phyloP scores from a whole-genome alignment of 177 flowering plant genomes.

The Vitis hybrid region DNA sequence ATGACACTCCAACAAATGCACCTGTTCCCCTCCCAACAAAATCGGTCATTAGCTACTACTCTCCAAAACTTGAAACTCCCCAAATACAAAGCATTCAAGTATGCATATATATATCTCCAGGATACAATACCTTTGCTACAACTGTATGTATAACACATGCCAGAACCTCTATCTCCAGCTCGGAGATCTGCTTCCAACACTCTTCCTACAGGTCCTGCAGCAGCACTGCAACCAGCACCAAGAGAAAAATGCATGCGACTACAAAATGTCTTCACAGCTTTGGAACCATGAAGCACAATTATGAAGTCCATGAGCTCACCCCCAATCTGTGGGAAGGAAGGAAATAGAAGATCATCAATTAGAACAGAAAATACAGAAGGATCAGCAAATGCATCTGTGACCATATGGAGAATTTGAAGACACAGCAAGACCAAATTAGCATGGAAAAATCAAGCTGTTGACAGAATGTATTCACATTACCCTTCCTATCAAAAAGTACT shows the following conservation, averaged over 20 bases:
- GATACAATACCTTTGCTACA: constrained; percentile 80
- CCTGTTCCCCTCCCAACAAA: constrained; percentile 41
- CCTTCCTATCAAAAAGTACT: too few species aligned
- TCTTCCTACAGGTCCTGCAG: constrained; percentile 97
- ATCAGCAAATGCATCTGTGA: too few species aligned
- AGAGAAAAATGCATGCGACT: constrained; percentile 96
- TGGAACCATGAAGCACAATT: constrained; percentile 74
- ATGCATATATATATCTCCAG: too few species aligned
- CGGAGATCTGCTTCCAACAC: constrained; percentile 96
- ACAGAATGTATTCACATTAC: too few species aligned
- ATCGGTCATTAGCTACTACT: constrained; percentile 3
- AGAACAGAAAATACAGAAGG: not conserved
- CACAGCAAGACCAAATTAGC: too few species aligned
- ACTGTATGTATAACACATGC: constrained; percentile 95
- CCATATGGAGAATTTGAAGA: too few species aligned
- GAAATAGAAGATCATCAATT: not conserved
- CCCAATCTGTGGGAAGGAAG: constrained; percentile 56
- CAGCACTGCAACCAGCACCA: constrained; percentile 99
- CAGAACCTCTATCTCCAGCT: constrained; percentile 93
- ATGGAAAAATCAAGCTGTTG: too few species aligned
- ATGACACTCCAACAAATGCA: constrained; percentile 90
- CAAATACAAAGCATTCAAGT: not conserved
- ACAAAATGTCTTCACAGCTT: constrained; percentile 95
- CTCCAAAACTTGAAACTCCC: not conserved
- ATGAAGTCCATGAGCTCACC: constrained; percentile 93